Base-by-base conservation (phyloP, 2,329 filamentous ascomycete species). In the Emydomyces testavorans region DNA sequence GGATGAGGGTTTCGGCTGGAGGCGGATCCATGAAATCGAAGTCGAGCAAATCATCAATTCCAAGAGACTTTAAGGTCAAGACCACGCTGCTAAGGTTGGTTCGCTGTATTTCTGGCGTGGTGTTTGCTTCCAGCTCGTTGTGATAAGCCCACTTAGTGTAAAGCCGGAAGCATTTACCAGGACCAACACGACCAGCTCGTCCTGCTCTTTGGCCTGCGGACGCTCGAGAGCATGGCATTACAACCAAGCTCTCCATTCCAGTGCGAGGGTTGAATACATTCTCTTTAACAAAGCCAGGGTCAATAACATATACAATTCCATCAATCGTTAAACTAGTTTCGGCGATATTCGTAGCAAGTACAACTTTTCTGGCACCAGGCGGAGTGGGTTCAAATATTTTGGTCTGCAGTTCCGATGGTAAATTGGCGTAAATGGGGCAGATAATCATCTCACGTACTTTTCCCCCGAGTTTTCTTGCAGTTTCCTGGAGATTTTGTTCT, bases 11-110 rank as follows among this genome's bases (percentile, higher is more conserved):
- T 60, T 95, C 87, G 0, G 87, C 85, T 0, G 89, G 83, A 0
- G 92, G 92, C 0, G 89, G 83, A 57, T 96, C 90, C 80, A 96
- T 88, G 58, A 94, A 96, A 61, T 95, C 89, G 60, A 98, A 98
- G 51, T 90, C 82, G 4, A 98, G 76, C 0, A 98, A 72, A 58
- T 96, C 84, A 61, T 94, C 87, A 63, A 98, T 93, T 7, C 89
- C 89, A 0, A 96, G 73, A 0, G 85, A 86, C 61, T 94, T 95
- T 6, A 98, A 72, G 52, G 89, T 79, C 20, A 98, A 69, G 1
- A 95, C 85, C 0, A 93, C 82, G 16, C 80, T 76, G 57, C 84
- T 90, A 8, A 98, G 74, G 54, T 94, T 94, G 0, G 85, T 90
- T 15, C 92, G 78, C 62, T 94, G 85, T 35, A 98, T 94, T 62